A percentile compares a stretch with the other conserved stretches of the same genome.
phyloP scores from a whole-genome alignment of 208 protist species.

The Histomonas meleagridis region DNA sequence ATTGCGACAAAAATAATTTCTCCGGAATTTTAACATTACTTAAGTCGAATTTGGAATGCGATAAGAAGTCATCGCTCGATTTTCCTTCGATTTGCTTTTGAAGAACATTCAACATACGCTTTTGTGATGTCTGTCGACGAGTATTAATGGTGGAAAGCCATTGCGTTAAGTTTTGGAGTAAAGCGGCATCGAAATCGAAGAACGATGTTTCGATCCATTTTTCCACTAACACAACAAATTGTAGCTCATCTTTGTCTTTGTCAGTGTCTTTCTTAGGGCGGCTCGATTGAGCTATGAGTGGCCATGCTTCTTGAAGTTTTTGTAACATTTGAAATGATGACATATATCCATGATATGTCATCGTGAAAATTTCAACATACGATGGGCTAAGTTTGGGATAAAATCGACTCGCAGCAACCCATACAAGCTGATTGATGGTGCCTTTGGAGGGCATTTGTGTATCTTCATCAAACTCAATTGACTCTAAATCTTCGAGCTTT shows the following conservation, averaged over 20 bases:
- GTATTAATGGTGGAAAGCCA: background rate
- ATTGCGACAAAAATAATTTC: background rate
- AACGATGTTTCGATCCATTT: constrained; percentile 27
- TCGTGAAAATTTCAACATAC: background rate
- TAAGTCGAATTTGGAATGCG: too few relatives aligned
- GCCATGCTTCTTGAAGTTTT: background rate
- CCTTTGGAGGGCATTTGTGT: background rate
- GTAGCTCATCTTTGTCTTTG: background rate
- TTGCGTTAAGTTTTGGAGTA: background rate
- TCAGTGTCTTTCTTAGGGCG: background rate
- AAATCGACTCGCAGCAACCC: background rate
- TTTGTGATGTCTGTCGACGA: too few relatives aligned
- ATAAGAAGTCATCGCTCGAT: background rate
- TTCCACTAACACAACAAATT: background rate
- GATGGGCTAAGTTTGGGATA: background rate
- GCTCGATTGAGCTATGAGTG: background rate
- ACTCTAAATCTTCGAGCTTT: background rate
- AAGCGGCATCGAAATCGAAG: background rate
- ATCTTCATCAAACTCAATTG: background rate
- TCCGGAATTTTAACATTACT: background rate
- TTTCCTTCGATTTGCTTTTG: constrained; percentile 12
- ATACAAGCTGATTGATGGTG: background rate
- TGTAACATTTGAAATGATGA: background rate
- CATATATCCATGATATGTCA: constrained; percentile 26
- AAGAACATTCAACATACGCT: background rate